Base-by-base conservation (phyloP, 2,329 filamentous ascomycete genomes). In the Sporothrix globosa region DNA sequence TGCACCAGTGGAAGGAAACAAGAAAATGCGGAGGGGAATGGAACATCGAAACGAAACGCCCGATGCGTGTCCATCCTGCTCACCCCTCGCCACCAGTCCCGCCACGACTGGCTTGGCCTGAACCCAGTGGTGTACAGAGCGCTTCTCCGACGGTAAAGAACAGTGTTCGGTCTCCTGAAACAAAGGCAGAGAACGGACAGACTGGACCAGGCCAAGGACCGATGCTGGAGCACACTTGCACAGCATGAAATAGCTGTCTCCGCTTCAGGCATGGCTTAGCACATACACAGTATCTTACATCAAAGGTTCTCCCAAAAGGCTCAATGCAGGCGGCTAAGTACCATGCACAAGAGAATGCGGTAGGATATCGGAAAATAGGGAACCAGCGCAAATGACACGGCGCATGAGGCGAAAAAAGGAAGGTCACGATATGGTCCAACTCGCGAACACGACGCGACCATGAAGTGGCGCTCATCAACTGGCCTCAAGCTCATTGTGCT, bases 31-130 rank as follows among this genome's bases (percentile, higher is more conserved):
- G 39, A 41, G 27, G 53, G 52, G 52, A 46, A 58, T 48, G 66
- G 66, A 19, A 58, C 44, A 48, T 48, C 41, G 60, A 65, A 65
- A 65, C 41, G 60, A 48, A 65, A 65, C 60, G n/a, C 60, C 44
- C 24, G 60, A 27, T 14, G n/a, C 21, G 41, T 60, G 60, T 48
- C 41, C 60, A 48, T 65, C 41, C 41, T 21, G 56, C 56, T 6
- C 34, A 24, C 21, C 19, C 56, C 24, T 44, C 14, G 56, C 56
- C 56, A 44, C 39, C 39, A 39, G 3, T 39, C 56, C 39, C n/a
- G 56, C 34, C 56, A 39, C 34, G 4, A 4, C 39, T 44, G 53
- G 53, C 54, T 34, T 50, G 48, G 48, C 3, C 30, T 39, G 30
- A 27, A 24, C 56, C 14, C 21, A 34, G 19, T 21, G 19, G 9